These are phyloP conservation scores for Cutaneotrichosporon sp. DNA, from an alignment of 1,284 basidiomycete species.

Conservation along the genomic window DNA sequence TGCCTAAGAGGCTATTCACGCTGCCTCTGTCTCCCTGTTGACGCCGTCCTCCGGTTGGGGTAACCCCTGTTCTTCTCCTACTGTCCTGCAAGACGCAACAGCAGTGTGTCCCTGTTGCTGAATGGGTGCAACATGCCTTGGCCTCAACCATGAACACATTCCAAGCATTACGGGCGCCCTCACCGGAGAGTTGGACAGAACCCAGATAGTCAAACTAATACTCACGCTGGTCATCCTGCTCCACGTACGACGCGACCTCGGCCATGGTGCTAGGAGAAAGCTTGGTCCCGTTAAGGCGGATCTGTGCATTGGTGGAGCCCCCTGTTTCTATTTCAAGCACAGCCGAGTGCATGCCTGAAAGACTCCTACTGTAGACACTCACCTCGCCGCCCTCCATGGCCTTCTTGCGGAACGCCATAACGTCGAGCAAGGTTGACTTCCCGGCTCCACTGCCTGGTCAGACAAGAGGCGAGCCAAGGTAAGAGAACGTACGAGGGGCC, in stretches of 20 bases:
- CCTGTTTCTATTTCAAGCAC: not conserved
- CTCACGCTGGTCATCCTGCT: conserved; percentile 45
- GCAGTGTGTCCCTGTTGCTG: no score
- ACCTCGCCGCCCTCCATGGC: conserved; percentile 17
- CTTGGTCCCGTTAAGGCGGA: conserved; percentile 16
- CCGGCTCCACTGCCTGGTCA: conserved; percentile 25
- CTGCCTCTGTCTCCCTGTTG: no score
- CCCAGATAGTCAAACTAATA: no score
- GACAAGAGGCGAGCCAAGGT: not conserved
- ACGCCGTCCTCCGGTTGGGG: no score
- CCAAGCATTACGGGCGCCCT: no score
- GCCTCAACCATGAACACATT: no score
- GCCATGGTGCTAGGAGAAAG: conserved; percentile 12
- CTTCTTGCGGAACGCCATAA: conserved; percentile 36
- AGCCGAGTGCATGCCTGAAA: no score
- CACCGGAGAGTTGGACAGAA: no score
- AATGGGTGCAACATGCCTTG: no score
- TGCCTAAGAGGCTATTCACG: no score
- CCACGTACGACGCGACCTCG: conserved; percentile 40
- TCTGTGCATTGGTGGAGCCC: not conserved
- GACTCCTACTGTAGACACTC: not conserved
- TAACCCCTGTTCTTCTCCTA: no score
- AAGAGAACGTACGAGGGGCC: conserved; percentile 14
- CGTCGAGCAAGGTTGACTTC: conserved; percentile 47
- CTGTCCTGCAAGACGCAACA: no score